These are phyloP conservation scores for Aspergillus ochraceus DNA, from an alignment of 2,329 filamentous ascomycete genomes.

Conservation along the genomic window DNA sequence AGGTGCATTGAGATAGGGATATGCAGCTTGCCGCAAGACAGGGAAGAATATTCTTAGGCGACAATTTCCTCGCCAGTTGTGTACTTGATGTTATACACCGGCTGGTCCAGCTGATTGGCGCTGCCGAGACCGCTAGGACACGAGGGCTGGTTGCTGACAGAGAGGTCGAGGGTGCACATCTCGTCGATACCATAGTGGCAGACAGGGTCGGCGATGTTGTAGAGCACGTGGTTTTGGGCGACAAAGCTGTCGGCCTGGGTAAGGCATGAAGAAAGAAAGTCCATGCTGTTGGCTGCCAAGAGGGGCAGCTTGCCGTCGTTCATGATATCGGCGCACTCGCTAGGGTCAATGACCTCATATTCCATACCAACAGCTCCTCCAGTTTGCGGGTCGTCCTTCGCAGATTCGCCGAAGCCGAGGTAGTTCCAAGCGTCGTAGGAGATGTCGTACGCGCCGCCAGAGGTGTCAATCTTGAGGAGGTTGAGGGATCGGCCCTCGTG, in stretches of 20 bases:
- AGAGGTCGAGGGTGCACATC: slow-evolving; percentile 1
- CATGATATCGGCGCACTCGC: slow-evolving; percentile 1
- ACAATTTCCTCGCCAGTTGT: background rate
- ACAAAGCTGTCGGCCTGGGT: slow-evolving; percentile 1
- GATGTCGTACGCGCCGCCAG: background rate
- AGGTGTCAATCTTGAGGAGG: slow-evolving; percentile 3
- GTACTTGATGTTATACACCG: slow-evolving; percentile 2
- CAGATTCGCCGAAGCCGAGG: background rate
- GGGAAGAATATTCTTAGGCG: background rate
- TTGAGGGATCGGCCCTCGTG: background rate
- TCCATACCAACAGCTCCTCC: background rate
- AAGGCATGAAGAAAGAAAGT: background rate
- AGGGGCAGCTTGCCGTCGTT: slow-evolving; percentile 1
- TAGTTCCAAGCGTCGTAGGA: slow-evolving; percentile 3
- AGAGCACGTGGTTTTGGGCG: background rate
- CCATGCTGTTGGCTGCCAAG: slow-evolving; percentile 2
- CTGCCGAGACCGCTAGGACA: background rate
- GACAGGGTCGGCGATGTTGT: slow-evolving; percentile 2
- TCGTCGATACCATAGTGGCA: slow-evolving; percentile 1
- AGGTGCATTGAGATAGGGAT: background rate
- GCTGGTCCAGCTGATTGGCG: background rate
- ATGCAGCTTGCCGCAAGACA: background rate
- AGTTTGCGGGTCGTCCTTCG: slow-evolving; percentile 1
- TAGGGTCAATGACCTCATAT: background rate
- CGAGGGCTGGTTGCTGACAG: slow-evolving; percentile 1